These are phyloP conservation scores for Xylariaceae sp. DNA, from an alignment of 2,329 filamentous ascomycete genomes.

Conservation along the genomic window DNA sequence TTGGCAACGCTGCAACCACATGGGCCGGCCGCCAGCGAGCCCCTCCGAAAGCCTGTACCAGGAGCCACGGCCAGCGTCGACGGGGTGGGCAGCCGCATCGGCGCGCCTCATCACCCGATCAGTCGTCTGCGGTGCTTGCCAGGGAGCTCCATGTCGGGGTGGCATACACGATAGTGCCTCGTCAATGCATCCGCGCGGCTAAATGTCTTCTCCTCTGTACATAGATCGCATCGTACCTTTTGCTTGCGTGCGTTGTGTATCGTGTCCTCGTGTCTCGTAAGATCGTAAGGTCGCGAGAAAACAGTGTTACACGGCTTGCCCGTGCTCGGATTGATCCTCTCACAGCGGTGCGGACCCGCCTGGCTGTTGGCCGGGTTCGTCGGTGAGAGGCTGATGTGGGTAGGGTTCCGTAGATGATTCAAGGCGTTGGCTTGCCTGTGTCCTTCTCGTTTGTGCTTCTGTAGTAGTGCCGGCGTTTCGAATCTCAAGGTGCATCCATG, in stretches of 20 bases:
- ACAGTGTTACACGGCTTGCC: slow-evolving; percentile 92
- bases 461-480: slow-evolving; percentile 77
- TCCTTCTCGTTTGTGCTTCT: slow-evolving; percentile 93
- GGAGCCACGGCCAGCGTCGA: no score
- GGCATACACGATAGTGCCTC: slow-evolving; percentile 88
- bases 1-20: no score
- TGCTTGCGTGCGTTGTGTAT: slow-evolving; percentile 94
- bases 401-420: slow-evolving; percentile 33
- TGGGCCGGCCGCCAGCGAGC: no score
- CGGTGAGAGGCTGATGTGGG: slow-evolving; percentile 40
- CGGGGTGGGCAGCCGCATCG: no score
- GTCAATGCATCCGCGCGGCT: slow-evolving; percentile 93
- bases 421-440: slow-evolving; percentile 70
- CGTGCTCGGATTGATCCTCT: slow-evolving; percentile 89
- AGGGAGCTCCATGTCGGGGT: slow-evolving; percentile 82
- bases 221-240: slow-evolving; percentile 89
- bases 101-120: slow-evolving; percentile 3
- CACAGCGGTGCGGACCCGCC: slow-evolving; percentile 88
- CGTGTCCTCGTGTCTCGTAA: slow-evolving; percentile 94
- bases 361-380: slow-evolving; percentile 72
- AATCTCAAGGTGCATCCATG: slow-evolving; percentile 87
- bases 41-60: no score
- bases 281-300: slow-evolving; percentile 92
- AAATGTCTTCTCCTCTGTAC: slow-evolving; percentile 95
- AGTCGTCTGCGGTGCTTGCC: slow-evolving; percentile 51